A percentile compares a stretch with the other conserved stretches of the same genome.
phyloP scores from a whole-genome alignment of 768 basidiomycete species.

The Leccinum aurantiacum region DNA sequence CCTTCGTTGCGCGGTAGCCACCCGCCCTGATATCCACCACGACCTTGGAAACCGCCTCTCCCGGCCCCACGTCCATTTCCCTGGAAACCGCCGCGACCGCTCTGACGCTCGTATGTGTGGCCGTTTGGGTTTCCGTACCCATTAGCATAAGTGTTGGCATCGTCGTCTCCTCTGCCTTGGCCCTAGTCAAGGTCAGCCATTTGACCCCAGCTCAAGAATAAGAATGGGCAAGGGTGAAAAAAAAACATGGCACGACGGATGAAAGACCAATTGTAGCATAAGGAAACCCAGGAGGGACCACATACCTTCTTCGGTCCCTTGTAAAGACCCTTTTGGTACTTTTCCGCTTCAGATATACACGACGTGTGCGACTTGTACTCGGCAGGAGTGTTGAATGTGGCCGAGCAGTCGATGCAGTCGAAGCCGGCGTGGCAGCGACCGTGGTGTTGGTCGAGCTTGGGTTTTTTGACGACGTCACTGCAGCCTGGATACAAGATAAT shows the following conservation, averaged over 20 bases:
- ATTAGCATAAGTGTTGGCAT: not conserved
- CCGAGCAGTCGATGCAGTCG: slow-evolving; percentile 88
- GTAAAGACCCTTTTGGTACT: slow-evolving; percentile 86
- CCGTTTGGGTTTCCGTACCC: slow-evolving; percentile 17
- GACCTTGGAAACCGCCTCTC: slow-evolving; percentile 32
- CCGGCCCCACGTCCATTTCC: slow-evolving; percentile 35
- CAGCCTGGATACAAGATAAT: slow-evolving; percentile 49
- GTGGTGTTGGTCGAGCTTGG: slow-evolving; percentile 82
- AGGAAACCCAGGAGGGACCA: not conserved
- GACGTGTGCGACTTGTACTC: slow-evolving; percentile 82
- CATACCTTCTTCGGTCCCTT: slow-evolving; percentile 65
- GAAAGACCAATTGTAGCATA: not conserved
- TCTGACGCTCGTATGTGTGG: slow-evolving; percentile 14
- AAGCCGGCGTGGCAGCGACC: slow-evolving; percentile 62
- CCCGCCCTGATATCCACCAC: slow-evolving; percentile 29
- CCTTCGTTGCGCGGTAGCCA: slow-evolving; percentile 23
- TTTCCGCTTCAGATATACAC: slow-evolving; percentile 90
- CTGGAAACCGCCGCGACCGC: slow-evolving; percentile 12
- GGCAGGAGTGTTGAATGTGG: slow-evolving; percentile 69
- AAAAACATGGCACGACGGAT: not conserved
- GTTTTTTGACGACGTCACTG: slow-evolving; percentile 88
- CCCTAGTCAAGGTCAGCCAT: slow-evolving; percentile 7
- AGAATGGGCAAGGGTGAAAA: no score
- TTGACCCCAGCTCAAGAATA: not conserved
- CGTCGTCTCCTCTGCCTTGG: not conserved